phyloP scores from a whole-genome alignment of 257 asterid species.

The Przewalskia tangutica region DNA sequence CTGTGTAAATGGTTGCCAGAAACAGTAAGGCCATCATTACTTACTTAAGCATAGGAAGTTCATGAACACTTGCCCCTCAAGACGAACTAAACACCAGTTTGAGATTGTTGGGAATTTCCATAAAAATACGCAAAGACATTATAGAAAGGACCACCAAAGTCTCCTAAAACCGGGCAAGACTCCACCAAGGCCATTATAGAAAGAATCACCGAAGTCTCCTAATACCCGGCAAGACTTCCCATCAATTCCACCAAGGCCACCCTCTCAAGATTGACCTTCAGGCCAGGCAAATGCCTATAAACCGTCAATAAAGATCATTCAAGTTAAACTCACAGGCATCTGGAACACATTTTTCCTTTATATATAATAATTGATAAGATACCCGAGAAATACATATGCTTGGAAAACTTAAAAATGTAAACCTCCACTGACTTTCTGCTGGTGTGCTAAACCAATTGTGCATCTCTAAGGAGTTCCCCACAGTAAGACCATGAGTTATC shows the following conservation, averaged over 20 bases:
- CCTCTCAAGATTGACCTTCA: constrained; percentile 94
- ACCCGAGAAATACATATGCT: constrained; percentile 39
- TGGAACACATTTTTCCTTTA: constrained; percentile 46
- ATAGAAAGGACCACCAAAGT: constrained; percentile 91
- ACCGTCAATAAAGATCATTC: constrained; percentile 97
- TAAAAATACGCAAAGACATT: constrained; percentile 86
- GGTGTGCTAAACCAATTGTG: constrained; percentile 2
- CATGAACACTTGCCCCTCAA: constrained; percentile 89
- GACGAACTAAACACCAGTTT: constrained; percentile 96
- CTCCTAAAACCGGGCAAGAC: constrained; percentile 86
- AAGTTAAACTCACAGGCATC: constrained; percentile 59
- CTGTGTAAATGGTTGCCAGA: constrained; percentile 99
- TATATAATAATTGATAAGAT: constrained; percentile 42
- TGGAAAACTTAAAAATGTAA: constrained; percentile 26
- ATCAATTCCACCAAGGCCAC: constrained; percentile 89
- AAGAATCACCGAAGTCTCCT: constrained; percentile 93
- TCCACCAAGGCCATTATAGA: constrained; percentile 84
- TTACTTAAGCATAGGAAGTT: constrained; percentile 75
- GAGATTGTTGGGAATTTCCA: constrained; percentile 85
- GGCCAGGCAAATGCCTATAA: constrained; percentile 77
- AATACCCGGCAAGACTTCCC: constrained; percentile 78
- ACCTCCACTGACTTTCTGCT: constrained; percentile 17
- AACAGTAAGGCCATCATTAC: constrained; percentile 99
- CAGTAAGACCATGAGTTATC: background rate
- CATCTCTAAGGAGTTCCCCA: background rate